Conservation (phyloP, 2,329 filamentous ascomycete species). For the Aspergillaceae sp. region DNA sequence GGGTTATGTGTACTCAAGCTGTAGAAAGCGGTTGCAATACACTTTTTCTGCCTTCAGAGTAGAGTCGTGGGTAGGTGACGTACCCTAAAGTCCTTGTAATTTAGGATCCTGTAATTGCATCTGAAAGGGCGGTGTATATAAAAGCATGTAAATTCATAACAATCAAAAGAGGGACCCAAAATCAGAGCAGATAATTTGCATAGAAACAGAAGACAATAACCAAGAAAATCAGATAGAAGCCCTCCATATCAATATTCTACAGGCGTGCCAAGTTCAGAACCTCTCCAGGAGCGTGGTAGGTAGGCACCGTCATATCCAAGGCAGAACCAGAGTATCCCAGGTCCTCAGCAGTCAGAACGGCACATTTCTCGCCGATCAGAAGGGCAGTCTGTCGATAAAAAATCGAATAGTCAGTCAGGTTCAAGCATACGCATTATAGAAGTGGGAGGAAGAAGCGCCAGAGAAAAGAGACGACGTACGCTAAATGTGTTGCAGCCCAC, state of each 20-base stretch:
- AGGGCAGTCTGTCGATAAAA: slow-evolving; percentile 50
- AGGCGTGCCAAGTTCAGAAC: slow-evolving; percentile 24
- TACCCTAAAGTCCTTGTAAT: no score
- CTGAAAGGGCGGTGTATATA: no score
- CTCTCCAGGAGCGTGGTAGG: slow-evolving; percentile 47
- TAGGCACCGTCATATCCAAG: slow-evolving; percentile 67
- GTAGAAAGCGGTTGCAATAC: no score
- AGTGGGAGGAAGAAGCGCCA: background rate
- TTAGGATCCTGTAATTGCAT: no score
- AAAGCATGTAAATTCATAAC: no score
- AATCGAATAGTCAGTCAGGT: background rate
- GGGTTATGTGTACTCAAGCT: no score
- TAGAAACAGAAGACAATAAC: background rate
- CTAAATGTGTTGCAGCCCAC: slow-evolving; percentile 60
- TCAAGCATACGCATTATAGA: background rate
- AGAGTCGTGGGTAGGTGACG: no score
- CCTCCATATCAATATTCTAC: background rate
- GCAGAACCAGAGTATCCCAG: slow-evolving; percentile 63
- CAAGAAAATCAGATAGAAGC: background rate
- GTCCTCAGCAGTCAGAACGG: slow-evolving; percentile 62
- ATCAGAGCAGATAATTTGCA: no score
- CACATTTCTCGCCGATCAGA: slow-evolving; percentile 67
- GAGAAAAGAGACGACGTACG: slow-evolving; percentile 13
- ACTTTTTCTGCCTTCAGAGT: no score
- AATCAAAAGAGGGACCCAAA: no score